These are phyloP conservation scores for Catunica adiposa DNA, from an alignment of 2,329 filamentous ascomycete species.

Conservation along the genomic window DNA sequence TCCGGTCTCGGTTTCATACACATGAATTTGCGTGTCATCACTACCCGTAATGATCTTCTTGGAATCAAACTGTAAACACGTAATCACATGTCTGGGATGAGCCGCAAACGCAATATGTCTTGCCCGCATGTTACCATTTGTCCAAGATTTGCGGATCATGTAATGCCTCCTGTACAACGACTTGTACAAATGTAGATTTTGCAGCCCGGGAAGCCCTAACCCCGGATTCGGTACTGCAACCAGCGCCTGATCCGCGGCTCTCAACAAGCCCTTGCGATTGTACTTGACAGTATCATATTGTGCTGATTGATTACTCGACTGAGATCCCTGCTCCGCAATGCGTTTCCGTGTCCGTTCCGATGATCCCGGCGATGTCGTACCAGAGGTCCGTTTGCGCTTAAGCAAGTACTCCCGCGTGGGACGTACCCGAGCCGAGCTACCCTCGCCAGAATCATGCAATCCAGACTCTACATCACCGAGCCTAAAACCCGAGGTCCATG, in stretches of 20 bases:
- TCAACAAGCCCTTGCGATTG: constrained; percentile 67
- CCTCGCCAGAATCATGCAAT: no score
- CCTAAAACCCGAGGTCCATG: no score
- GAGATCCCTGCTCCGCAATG: neutral
- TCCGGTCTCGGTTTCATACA: constrained; percentile 94
- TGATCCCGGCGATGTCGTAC: neutral
- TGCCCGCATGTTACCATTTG: constrained; percentile 66
- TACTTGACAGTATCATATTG: constrained; percentile 19
- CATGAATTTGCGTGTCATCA: constrained; percentile 93
- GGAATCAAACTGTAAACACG: constrained; percentile 90
- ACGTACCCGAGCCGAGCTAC: constrained; percentile 10
- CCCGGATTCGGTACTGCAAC: constrained; percentile 66
- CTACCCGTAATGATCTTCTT: constrained; percentile 97
- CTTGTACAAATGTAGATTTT: constrained; percentile 84
- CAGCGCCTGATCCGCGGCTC: constrained; percentile 71
- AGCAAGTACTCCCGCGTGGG: neutral
- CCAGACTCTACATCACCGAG: no score
- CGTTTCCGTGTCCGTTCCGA: constrained; percentile 27
- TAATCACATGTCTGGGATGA: constrained; percentile 90
- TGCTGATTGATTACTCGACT: neutral
- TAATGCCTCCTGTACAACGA: constrained; percentile 87
- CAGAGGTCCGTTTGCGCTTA: constrained; percentile 35
- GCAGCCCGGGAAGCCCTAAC: constrained; percentile 60
- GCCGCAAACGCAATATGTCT: constrained; percentile 84
- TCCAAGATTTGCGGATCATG: constrained; percentile 85